phyloP scores from a whole-genome alignment of 352 stramenopile genomes.

The Saprolegnia diclina region DNA sequence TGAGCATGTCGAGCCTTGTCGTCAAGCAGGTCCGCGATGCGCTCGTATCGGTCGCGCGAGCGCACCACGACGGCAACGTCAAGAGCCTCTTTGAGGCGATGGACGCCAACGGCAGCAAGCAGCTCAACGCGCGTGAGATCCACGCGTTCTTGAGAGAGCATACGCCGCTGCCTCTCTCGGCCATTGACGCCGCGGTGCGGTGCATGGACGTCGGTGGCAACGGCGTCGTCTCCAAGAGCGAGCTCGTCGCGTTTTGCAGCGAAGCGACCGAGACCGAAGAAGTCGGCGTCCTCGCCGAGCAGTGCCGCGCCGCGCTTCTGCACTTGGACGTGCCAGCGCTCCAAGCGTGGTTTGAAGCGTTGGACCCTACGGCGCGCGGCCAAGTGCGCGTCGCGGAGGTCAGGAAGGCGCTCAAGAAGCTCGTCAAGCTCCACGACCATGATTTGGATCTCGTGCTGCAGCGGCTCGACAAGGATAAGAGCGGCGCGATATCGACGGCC shows the following conservation, averaged over 20 bases:
- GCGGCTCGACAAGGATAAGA: slow-evolving; percentile 50
- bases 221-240: slow-evolving; percentile 46
- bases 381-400: slow-evolving; percentile 58
- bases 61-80: slow-evolving; percentile 13
- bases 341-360: slow-evolving; percentile 41
- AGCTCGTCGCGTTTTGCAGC: slow-evolving; percentile 43
- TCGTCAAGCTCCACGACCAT: slow-evolving; percentile 26
- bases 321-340: slow-evolving; percentile 31
- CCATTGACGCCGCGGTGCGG: slow-evolving; percentile 32
- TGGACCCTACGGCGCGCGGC: slow-evolving; percentile 29
- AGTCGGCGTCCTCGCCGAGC: slow-evolving; percentile 29
- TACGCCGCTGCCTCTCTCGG: background rate
- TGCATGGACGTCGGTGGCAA: slow-evolving; percentile 52
- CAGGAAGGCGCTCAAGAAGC: slow-evolving; percentile 41
- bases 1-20: slow-evolving; percentile 14
- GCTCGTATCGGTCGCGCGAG: background rate
- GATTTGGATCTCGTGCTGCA: slow-evolving; percentile 38
- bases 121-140: slow-evolving; percentile 51
- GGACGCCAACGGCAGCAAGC: slow-evolving; percentile 44
- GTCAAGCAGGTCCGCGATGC: slow-evolving; percentile 17
- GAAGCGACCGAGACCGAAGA: background rate
- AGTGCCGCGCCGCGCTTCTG: slow-evolving; percentile 29
- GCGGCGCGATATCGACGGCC: slow-evolving; percentile 58
- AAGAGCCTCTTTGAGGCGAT: slow-evolving; percentile 42
- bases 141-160: slow-evolving; percentile 38